Conservation (phyloP, 768 basidiomycete genomes). For the Mycena sanguinolenta region DNA sequence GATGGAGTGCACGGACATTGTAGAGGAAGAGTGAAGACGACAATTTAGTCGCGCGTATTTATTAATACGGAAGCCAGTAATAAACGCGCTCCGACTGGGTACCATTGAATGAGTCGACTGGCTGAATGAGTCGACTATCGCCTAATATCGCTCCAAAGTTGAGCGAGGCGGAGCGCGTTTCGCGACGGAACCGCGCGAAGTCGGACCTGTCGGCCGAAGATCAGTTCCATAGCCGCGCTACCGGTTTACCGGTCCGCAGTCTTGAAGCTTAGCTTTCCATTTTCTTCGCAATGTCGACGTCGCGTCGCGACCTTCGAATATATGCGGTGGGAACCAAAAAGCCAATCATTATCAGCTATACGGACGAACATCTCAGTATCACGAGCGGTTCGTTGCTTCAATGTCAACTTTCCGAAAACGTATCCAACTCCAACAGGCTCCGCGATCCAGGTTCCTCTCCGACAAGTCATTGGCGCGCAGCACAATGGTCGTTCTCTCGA, state of each 20-base stretch:
- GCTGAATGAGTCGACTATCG: too few relatives aligned
- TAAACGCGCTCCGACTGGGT: not conserved
- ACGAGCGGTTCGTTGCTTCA: slow-evolving; percentile 12
- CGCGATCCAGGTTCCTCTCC: slow-evolving; percentile 51
- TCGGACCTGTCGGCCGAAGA: too few relatives aligned
- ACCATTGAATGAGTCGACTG: too few relatives aligned
- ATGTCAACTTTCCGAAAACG: not conserved
- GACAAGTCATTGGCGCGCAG: slow-evolving; percentile 70
- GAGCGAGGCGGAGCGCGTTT: too few relatives aligned
- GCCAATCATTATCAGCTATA: slow-evolving; percentile 32
- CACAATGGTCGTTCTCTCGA: slow-evolving; percentile 52
- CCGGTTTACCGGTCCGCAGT: too few relatives aligned
- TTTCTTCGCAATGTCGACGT: not conserved
- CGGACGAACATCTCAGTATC: slow-evolving; percentile 36
- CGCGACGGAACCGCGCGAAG: too few relatives aligned
- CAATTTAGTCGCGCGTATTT: too few relatives aligned
- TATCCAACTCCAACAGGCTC: slow-evolving; percentile 7
- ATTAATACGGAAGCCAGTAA: not conserved
- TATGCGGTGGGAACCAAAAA: slow-evolving; percentile 31
- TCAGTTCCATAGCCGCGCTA: too few relatives aligned
- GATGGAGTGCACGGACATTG: slow-evolving; percentile 65
- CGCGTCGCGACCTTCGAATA: slow-evolving; percentile 25
- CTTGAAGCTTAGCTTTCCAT: too few relatives aligned
- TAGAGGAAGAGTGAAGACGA: not conserved
- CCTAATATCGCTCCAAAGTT: too few relatives aligned